Percentiles rank a stretch among this genome's conserved stretches.
Evolutionary conservation across 768 basidiomycete species (phyloP).

Genomic region (Phallus indusiatus): DNA sequence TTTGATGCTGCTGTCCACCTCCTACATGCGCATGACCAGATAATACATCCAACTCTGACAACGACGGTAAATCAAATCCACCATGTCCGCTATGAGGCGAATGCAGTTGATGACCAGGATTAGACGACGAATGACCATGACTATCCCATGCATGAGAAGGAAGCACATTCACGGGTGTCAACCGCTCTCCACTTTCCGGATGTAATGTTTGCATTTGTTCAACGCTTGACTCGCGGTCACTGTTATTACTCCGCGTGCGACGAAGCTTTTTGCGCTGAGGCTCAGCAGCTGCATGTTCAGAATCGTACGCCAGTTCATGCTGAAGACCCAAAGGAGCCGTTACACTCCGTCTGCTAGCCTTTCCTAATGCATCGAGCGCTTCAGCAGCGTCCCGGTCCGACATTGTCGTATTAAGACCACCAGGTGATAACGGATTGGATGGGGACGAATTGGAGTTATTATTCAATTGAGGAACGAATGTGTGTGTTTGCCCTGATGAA

Average conservation of each 20-base stretch:
- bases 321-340: neutral
- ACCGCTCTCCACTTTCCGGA: constrained; percentile 43
- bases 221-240: constrained; percentile 17
- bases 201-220: constrained; percentile 20
- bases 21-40: neutral
- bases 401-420: constrained; percentile 28
- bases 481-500: constrained; percentile 2
- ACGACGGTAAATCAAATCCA: constrained; percentile 57
- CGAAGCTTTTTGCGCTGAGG: constrained; percentile 4
- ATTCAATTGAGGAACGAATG: constrained; percentile 6
- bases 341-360: constrained; percentile 20
- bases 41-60: constrained; percentile 16
- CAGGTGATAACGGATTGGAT: neutral
- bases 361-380: constrained; percentile 76
- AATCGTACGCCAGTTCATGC: constrained; percentile 1
- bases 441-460: neutral
- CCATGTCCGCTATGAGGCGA: constrained; percentile 22
- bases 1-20: neutral
- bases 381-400: constrained; percentile 86
- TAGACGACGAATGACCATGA: neutral
- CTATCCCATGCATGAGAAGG: constrained; percentile 25
- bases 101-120: neutral
- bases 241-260: neutral
- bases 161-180: constrained; percentile 41
- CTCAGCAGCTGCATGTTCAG: neutral